phyloP scores from a whole-genome alignment of 805 yeast species.

The Clavispora santaluciae region DNA sequence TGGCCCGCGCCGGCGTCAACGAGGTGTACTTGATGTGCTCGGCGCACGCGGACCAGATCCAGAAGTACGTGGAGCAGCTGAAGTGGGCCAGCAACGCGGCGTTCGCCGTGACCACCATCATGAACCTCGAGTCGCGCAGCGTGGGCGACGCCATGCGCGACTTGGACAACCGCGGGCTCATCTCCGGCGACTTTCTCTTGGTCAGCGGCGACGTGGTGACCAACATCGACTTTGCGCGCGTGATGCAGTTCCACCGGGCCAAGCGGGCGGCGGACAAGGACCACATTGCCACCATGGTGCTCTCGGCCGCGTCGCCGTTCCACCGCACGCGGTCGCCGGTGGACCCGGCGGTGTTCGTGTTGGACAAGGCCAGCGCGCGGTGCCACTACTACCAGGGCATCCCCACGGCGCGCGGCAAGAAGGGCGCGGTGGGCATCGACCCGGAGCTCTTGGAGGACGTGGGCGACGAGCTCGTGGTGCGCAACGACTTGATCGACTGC shows the following conservation, averaged over 20 bases:
- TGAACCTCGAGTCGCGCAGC: constrained; percentile 81
- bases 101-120: constrained; percentile 70
- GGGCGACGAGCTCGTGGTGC: constrained; percentile 64
- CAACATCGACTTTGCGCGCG: constrained; percentile 74
- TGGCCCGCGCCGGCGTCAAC: constrained; percentile 83
- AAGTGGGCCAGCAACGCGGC: constrained; percentile 77
- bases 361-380: constrained; percentile 68
- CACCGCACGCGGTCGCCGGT: constrained; percentile 80
- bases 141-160: constrained; percentile 98
- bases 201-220: constrained; percentile 96
- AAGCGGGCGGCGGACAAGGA: constrained; percentile 76
- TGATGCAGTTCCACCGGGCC: constrained; percentile 66
- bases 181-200: constrained; percentile 83
- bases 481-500: constrained; percentile 95
- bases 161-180: constrained; percentile 82
- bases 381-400: constrained; percentile 83
- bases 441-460: constrained; percentile 77
- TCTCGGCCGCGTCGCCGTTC: constrained; percentile 75
- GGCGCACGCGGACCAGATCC: constrained; percentile 85
- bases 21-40: constrained; percentile 91
- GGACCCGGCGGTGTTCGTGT: constrained; percentile 79
- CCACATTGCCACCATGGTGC: constrained; percentile 91
- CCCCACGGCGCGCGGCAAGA: constrained; percentile 44
- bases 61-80: constrained; percentile 68
- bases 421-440: constrained; percentile 55